Percentiles rank a stretch among this genome's conserved stretches.
These are phyloP conservation scores for Letharia columbiana DNA, from an alignment of 495 filamentous ascomycete species.

Conservation along the genomic window DNA sequence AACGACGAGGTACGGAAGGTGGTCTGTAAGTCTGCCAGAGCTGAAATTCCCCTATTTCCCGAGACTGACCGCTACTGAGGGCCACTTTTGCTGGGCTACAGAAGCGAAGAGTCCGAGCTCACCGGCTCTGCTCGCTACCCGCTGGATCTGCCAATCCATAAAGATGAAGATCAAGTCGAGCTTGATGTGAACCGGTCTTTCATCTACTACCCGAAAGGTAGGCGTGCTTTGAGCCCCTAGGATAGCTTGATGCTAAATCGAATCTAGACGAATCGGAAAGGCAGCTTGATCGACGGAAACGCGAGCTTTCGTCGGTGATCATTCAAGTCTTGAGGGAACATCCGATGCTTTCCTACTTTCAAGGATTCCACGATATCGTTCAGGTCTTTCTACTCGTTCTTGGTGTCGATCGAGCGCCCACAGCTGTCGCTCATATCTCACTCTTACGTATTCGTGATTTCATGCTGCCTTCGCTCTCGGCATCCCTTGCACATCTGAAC, in stretches of 20 bases:
- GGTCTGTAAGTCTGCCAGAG: slow-evolving; percentile 61
- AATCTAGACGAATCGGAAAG: slow-evolving; percentile 38
- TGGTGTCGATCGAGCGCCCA: slow-evolving; percentile 43
- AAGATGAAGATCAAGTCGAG: slow-evolving; percentile 80
- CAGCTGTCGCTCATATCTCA: slow-evolving; percentile 68
- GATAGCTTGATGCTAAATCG: slow-evolving; percentile 18
- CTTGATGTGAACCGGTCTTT: slow-evolving; percentile 94
- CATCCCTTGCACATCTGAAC: slow-evolving; percentile 71
- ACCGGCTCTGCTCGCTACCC: slow-evolving; percentile 34
- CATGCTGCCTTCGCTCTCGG: slow-evolving; percentile 84
- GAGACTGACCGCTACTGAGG: slow-evolving; percentile 39
- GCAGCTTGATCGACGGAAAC: slow-evolving; percentile 56
- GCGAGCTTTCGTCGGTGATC: slow-evolving; percentile 67
- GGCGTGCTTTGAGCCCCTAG: slow-evolving; percentile 15
- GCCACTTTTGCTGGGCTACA: slow-evolving; percentile 68
- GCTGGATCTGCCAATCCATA: slow-evolving; percentile 53
- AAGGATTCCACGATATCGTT: slow-evolving; percentile 97
- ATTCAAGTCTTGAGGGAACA: slow-evolving; percentile 64
- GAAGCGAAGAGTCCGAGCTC: slow-evolving; percentile 21
- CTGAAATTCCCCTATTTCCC: slow-evolving; percentile 5
- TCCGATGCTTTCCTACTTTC: slow-evolving; percentile 90
- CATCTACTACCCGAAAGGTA: slow-evolving; percentile 87
- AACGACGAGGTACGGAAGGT: slow-evolving; percentile 68
- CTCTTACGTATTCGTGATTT: slow-evolving; percentile 89
- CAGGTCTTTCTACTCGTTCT: slow-evolving; percentile 91